Evolutionary conservation across 495 filamentous ascomycete genomes (phyloP).

Genomic region (Hypoxylon cercidicola): DNA sequence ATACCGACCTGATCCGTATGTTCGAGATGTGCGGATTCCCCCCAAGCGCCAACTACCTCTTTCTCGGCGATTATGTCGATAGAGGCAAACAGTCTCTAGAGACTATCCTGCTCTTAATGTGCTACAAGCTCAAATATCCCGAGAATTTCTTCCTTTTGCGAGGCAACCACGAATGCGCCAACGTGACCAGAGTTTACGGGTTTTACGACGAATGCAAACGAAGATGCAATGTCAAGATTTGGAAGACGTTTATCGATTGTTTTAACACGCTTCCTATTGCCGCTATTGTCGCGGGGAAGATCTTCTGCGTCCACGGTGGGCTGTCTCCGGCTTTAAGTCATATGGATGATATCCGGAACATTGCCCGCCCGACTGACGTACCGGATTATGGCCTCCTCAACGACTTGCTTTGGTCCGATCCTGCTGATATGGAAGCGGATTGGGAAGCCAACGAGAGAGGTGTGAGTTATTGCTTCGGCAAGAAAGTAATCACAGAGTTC

Average conservation of each 20-base stretch:
- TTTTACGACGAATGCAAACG: constrained; percentile 99
- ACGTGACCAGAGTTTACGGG: constrained; percentile 97
- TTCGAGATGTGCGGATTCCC: constrained; percentile 99
- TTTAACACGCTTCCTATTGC: constrained; percentile 98
- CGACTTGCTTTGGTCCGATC: constrained; percentile 97
- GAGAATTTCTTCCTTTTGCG: constrained; percentile 99
- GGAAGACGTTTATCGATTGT: constrained; percentile 98
- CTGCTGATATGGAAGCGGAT: constrained; percentile 95
- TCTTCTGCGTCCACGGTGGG: constrained; percentile 98
- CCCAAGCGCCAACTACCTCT: constrained; percentile 91
- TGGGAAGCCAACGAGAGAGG: constrained; percentile 98
- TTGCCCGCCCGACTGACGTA: constrained; percentile 95
- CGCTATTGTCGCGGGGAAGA: constrained; percentile 96
- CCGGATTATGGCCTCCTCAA: constrained; percentile 97
- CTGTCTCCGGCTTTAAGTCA: constrained; percentile 91
- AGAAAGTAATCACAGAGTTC: constrained; percentile 98
- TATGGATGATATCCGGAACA: constrained; percentile 98
- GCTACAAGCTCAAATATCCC: constrained; percentile 98
- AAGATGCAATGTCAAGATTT: constrained; percentile 96
- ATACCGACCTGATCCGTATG: constrained; percentile 95
- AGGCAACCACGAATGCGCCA: constrained; percentile 98
- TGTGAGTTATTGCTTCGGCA: constrained; percentile 98
- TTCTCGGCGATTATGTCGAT: constrained; percentile 98
- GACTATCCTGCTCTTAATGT: constrained; percentile 93
- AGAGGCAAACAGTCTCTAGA: constrained; percentile 97